Conservation (phyloP, 2,329 filamentous ascomycete species). For the Trichoderma gracile region DNA sequence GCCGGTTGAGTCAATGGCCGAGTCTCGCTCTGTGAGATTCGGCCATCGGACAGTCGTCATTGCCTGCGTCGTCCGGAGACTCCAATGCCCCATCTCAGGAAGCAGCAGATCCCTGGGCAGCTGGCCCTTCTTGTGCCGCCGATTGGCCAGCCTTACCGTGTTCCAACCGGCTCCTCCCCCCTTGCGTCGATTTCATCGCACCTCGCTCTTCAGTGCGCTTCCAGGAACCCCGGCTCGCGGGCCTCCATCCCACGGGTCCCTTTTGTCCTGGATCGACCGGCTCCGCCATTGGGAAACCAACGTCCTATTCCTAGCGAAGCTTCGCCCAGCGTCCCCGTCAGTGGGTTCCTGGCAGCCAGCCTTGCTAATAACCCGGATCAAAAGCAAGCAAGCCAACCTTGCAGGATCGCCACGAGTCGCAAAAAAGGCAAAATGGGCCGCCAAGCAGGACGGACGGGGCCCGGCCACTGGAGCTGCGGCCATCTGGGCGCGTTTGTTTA, state of each 20-base stretch:
- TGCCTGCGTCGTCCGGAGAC: background rate
- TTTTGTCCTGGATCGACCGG: slow-evolving; percentile 13
- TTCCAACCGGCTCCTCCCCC: background rate
- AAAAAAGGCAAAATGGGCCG: slow-evolving; percentile 25
- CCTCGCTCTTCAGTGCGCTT: slow-evolving; percentile 7
- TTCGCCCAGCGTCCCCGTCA: slow-evolving; percentile 10
- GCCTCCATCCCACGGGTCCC: background rate
- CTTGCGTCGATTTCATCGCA: slow-evolving; percentile 10
- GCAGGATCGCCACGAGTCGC: slow-evolving; percentile 15
- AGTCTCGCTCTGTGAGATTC: background rate
- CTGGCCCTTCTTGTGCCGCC: background rate
- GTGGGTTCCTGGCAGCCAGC: slow-evolving; percentile 18
- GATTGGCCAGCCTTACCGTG: slow-evolving; percentile 19
- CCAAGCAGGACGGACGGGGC: slow-evolving; percentile 3
- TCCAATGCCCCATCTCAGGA: background rate
- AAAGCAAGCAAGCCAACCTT: slow-evolving; percentile 16
- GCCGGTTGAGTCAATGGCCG: background rate
- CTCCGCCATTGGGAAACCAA: slow-evolving; percentile 7
- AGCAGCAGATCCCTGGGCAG: background rate
- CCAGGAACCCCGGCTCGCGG: background rate
- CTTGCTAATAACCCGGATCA: slow-evolving; percentile 21
- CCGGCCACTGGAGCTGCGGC: slow-evolving; percentile 8
- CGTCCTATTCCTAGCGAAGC: slow-evolving; percentile 1
- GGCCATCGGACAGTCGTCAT: slow-evolving; percentile 13
- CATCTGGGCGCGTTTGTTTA: slow-evolving; percentile 12